These are phyloP conservation scores for Salix dunnii DNA, from an alignment of 345 rosid species.

Conservation along the genomic window DNA sequence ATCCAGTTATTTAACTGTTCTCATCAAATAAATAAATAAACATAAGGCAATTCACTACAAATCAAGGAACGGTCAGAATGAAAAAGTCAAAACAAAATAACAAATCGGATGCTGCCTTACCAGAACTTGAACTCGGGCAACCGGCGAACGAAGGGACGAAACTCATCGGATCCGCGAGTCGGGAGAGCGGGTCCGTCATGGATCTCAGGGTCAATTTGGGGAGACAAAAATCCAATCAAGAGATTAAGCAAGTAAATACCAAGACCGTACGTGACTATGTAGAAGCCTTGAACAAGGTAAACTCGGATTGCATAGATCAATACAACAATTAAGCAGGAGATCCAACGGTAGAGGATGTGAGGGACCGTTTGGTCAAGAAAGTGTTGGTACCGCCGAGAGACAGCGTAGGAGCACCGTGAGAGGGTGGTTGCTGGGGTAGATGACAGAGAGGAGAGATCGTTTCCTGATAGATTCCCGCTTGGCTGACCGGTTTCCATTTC, in stretches of 20 bases:
- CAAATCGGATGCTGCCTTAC: constrained; percentile 22
- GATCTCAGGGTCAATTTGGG: constrained; percentile 86
- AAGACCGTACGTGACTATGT: constrained; percentile 81
- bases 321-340: constrained; percentile 46
- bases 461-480: constrained; percentile 29
- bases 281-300: constrained; percentile 74
- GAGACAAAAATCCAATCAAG: constrained; percentile 84
- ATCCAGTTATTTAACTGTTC: neutral
- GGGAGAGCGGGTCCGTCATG: constrained; percentile 66
- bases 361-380: constrained; percentile 31
- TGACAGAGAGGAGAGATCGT: constrained; percentile 36
- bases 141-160: constrained; percentile 88
- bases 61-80: neutral
- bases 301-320: constrained; percentile 69
- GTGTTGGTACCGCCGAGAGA: constrained; percentile 26
- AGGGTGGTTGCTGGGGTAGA: constrained; percentile 39
- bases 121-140: constrained; percentile 94
- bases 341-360: constrained; percentile 42
- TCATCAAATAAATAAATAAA: neutral
- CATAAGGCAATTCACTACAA: neutral
- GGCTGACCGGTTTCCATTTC: constrained; percentile 35
- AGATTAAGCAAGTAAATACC: constrained; percentile 87
- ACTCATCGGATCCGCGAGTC: constrained; percentile 89
- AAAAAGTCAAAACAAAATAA: neutral
- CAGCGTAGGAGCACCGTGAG: constrained; percentile 40